Evolutionary conservation across 1,139 yeast genomes (phyloP), one percentile per base, ranked within the genome.

Genomic region (Keqinozyma sinolaborantium): DNA sequence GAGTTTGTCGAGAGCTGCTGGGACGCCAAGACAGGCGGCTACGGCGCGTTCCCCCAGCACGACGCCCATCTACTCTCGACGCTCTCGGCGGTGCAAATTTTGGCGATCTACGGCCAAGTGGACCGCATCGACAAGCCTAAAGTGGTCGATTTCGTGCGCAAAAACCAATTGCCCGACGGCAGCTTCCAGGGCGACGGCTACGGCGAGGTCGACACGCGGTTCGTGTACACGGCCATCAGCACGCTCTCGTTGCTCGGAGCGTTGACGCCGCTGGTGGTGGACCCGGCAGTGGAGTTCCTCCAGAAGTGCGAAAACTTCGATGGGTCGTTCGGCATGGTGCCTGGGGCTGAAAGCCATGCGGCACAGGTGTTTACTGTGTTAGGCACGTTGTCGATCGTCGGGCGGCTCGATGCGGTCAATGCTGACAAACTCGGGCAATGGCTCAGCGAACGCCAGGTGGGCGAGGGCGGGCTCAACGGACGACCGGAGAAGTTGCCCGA

Each of bases 401-500:
- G 73, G 26, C 63, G 70, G n/a, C 55, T 92, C 26, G 75, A 76
- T 39, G 43, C 69, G 14, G 66, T 77, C n/a, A 73, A 77, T 36
- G 57, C 58, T 11, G 79, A 74, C 18, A 52, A 76, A 36, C 62
- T 83, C 30, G 73, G 77, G 2, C 40, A 48, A 16, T 92, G 98
- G 97, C 67, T 92, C 14, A 75, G 92, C 47, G 97, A 92, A 53
- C 66, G 99, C 34, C 99, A 92, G 55, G 73, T 86, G n/a, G 47
- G 56, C 24, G 79, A 80, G 3, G 99, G 99, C 4, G 99, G 99
- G 0, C 67, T 92, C 33, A 92, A 92, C 52, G 99, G 99, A 0
- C 73, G 99, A 30, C 98, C 98, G 0, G 96, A 94, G 42, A 92
- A 92, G 54, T 63, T 90, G 16, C 97, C 97, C 0, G 99, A 92